These are phyloP conservation scores for Syncephalastrum racemosum DNA, from an alignment of 371 early-diverging fungal species.

Conservation along the genomic window DNA sequence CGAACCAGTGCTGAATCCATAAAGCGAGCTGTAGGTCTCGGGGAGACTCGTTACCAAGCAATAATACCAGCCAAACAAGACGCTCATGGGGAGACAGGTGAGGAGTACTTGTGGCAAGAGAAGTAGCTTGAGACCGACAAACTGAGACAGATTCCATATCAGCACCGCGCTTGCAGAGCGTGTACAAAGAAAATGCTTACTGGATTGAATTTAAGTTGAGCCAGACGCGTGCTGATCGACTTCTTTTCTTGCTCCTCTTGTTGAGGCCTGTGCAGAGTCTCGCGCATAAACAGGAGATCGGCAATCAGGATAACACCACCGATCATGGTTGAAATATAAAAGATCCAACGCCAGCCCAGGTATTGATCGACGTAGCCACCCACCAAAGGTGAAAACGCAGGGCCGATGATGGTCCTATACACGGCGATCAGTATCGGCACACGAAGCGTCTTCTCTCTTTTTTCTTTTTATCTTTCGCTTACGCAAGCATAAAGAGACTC, in stretches of 20 bases:
- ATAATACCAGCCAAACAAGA: conserved; percentile 49
- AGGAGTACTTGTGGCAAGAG: conserved; percentile 15
- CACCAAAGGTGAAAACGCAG: conserved; percentile 51
- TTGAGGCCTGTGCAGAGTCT: conserved; percentile 35
- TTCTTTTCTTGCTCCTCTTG: not conserved
- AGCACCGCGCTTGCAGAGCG: not conserved
- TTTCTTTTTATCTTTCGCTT: conserved; percentile 3
- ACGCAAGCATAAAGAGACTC: conserved; percentile 35
- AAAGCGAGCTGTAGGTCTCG: conserved; percentile 30
- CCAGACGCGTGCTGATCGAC: conserved; percentile 2
- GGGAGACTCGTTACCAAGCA: conserved; percentile 42
- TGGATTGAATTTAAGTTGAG: conserved; percentile 31
- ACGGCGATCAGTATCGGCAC: not conserved
- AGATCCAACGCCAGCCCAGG: conserved; percentile 57
- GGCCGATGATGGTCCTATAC: conserved; percentile 45
- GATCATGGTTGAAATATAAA: conserved; percentile 48
- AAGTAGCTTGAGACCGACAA: conserved; percentile 24
- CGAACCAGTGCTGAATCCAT: conserved; percentile 38
- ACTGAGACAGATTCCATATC: conserved; percentile 12
- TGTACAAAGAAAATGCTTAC: conserved; percentile 18
- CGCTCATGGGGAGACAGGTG: conserved; percentile 19
- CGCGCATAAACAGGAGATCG: conserved; percentile 44
- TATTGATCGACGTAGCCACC: conserved; percentile 53
- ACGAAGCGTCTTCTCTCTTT: not conserved
- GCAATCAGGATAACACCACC: conserved; percentile 42